These are phyloP conservation scores for Chaetomium sp. DNA, from an alignment of 2,329 filamentous ascomycete genomes.

Conservation along the genomic window DNA sequence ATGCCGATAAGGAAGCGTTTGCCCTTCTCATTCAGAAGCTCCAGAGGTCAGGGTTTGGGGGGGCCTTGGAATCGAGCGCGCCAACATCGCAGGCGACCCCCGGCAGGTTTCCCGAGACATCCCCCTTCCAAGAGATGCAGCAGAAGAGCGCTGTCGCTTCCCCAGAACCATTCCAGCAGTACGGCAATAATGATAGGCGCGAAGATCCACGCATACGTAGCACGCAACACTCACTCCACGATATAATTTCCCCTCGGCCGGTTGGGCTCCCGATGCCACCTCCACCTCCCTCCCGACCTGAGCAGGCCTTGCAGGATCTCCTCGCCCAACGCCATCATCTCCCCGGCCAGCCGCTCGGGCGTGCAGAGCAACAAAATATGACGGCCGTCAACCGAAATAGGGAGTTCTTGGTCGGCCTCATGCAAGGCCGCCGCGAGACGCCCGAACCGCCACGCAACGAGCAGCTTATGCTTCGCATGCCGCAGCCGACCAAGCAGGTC, in stretches of 20 bases:
- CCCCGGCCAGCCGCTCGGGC: slow-evolving; percentile 52
- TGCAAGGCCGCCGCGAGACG: slow-evolving; percentile 60
- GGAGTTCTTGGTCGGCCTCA: slow-evolving; percentile 84
- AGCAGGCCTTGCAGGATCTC: slow-evolving; percentile 64
- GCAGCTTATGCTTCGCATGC: slow-evolving; percentile 55
- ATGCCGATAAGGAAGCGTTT: slow-evolving; percentile 83
- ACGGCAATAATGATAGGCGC: slow-evolving; percentile 48
- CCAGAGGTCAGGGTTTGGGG: slow-evolving; percentile 56
- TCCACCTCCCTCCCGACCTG: slow-evolving; percentile 52
- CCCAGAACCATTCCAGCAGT: slow-evolving; percentile 53
- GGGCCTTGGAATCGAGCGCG: slow-evolving; percentile 43
- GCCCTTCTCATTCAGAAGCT: slow-evolving; percentile 81
- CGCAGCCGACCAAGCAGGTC: slow-evolving; percentile 55
- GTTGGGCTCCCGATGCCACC: slow-evolving; percentile 48
- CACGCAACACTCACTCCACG: slow-evolving; percentile 49
- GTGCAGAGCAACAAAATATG: slow-evolving; percentile 49
- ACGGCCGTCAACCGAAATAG: slow-evolving; percentile 62
- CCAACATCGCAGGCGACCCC: slow-evolving; percentile 27
- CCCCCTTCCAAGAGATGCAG: slow-evolving; percentile 33
- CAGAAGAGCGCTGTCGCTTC: slow-evolving; percentile 48
- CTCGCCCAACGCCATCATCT: slow-evolving; percentile 60
- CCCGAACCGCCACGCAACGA: slow-evolving; percentile 56
- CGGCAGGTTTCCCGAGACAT: slow-evolving; percentile 31
- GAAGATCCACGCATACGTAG: slow-evolving; percentile 49
- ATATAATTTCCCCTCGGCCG: slow-evolving; percentile 55